These are phyloP conservation scores for Trichocomaceae sp. DNA, from an alignment of 2,329 filamentous ascomycete species.

Conservation along the genomic window DNA sequence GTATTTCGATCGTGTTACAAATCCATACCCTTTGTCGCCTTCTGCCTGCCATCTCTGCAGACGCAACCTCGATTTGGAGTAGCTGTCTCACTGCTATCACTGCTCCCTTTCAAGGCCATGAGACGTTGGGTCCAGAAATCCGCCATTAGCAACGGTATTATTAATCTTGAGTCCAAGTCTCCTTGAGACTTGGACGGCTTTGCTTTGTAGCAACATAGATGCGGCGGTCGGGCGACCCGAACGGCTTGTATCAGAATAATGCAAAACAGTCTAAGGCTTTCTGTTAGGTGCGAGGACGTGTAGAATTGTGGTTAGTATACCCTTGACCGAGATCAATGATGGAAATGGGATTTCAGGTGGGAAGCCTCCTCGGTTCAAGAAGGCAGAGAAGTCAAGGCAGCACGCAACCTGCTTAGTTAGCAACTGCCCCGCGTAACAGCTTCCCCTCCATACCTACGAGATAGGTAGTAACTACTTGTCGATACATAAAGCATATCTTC, in stretches of 20 bases:
- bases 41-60: too few species aligned
- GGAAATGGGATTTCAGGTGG: background rate
- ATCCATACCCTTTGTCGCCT: background rate
- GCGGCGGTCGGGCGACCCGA: constrained; percentile 10
- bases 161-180: too few species aligned
- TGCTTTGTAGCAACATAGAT: constrained; percentile 16
- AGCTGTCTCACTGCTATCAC: too few species aligned
- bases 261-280: background rate
- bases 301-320: background rate
- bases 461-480: too few species aligned
- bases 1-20: background rate
- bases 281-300: background rate
- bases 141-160: too few species aligned
- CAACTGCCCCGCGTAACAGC: background rate
- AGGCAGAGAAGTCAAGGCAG: background rate
- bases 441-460: too few species aligned
- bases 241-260: background rate
- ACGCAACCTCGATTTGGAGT: too few species aligned
- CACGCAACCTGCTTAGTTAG: background rate
- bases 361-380: background rate
- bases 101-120: too few species aligned
- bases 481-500: background rate
- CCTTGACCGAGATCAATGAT: background rate
- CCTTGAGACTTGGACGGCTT: background rate
- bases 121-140: too few species aligned